Conservation (phyloP, 768 basidiomycete species). For the Agrocybe praecox region DNA sequence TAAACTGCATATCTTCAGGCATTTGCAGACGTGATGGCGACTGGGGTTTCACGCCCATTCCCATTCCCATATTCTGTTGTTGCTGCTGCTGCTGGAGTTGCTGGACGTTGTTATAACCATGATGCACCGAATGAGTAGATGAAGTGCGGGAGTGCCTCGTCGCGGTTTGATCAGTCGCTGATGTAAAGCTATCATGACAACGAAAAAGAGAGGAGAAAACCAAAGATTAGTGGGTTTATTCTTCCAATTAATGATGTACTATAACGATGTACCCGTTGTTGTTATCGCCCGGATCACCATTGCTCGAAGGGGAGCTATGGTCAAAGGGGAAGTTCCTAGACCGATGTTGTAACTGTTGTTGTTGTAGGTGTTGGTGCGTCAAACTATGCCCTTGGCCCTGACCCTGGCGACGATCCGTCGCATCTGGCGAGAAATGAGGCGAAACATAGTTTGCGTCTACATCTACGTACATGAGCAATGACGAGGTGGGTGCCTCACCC, state of each 20-base stretch:
- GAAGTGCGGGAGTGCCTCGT: slow-evolving; percentile 59
- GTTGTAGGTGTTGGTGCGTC: background rate
- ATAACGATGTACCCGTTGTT: slow-evolving; percentile 26
- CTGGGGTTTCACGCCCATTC: slow-evolving; percentile 48
- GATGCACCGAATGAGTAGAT: slow-evolving; percentile 61
- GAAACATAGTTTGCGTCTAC: slow-evolving; percentile 42
- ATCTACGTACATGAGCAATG: slow-evolving; percentile 56
- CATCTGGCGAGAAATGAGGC: slow-evolving; percentile 9
- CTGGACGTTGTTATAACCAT: slow-evolving; percentile 5
- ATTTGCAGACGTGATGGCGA: slow-evolving; percentile 62
- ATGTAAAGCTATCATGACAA: background rate
- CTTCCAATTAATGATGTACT: background rate
- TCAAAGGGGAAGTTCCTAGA: slow-evolving; percentile 47
- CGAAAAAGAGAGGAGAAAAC: background rate
- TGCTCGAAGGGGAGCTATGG: slow-evolving; percentile 66
- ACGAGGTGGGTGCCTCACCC: background rate
- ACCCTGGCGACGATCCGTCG: background rate
- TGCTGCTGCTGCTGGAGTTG: slow-evolving; percentile 20
- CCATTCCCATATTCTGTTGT: slow-evolving; percentile 15
- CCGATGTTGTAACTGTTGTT: slow-evolving; percentile 11
- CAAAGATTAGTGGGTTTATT: background rate
- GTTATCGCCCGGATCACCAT: slow-evolving; percentile 43
- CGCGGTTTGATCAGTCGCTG: background rate
- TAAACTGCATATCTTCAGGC: slow-evolving; percentile 40
- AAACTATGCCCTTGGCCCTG: background rate